Evolutionary conservation across 1,284 basidiomycete genomes (phyloP).

Genomic region (Neonothopanus nambi): DNA sequence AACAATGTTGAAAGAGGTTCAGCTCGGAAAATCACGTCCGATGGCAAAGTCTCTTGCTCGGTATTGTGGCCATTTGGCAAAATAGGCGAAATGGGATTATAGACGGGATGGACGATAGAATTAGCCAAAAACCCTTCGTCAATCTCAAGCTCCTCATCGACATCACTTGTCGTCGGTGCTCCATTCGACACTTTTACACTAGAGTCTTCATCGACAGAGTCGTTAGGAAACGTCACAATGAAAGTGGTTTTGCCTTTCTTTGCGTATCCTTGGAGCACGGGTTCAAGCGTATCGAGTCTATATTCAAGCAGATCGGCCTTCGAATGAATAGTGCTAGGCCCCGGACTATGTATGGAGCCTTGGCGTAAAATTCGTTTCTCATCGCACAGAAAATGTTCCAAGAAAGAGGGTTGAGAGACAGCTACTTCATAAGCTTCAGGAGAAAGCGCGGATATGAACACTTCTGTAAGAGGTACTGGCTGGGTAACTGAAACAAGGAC

Average conservation of each 20-base stretch:
- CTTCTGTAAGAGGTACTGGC: conserved; percentile 34
- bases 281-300: conserved; percentile 58
- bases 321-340: no score
- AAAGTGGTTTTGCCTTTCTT: conserved; percentile 55
- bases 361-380: conserved; percentile 48
- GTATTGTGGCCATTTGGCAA: neutral
- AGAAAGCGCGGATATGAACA: conserved; percentile 50
- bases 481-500: conserved; percentile 22
- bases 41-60: neutral
- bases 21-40: conserved; percentile 23
- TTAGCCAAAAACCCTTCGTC: conserved; percentile 70
- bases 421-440: conserved; percentile 41
- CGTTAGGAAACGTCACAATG: conserved; percentile 43
- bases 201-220: neutral
- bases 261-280: conserved; percentile 72
- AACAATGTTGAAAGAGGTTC: conserved; percentile 34
- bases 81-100: conserved; percentile 13
- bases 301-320: conserved; percentile 30
- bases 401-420: conserved; percentile 27
- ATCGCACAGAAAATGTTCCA: conserved; percentile 44
- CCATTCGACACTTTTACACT: conserved; percentile 22
- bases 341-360: conserved; percentile 41
- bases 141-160: conserved; percentile 56
- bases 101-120: conserved; percentile 35
- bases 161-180: conserved; percentile 30